Base-by-base conservation (phyloP, 2,329 filamentous ascomycete species). In the Diaporthe humulicola region DNA sequence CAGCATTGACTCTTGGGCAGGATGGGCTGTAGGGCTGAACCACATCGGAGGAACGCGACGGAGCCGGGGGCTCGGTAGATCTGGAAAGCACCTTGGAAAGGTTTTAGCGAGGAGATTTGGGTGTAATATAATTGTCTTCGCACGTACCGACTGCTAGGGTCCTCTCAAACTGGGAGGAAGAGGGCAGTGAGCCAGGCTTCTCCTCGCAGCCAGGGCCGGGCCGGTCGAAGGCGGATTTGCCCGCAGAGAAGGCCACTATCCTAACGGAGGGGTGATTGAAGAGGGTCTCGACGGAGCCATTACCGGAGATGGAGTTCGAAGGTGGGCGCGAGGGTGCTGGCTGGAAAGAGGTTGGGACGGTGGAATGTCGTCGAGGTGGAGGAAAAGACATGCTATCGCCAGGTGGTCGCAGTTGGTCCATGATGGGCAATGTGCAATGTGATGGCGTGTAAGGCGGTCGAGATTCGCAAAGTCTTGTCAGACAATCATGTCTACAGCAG, bases 1-100 rank as follows among this genome's bases (percentile, higher is more conserved):
- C 96, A 98, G 81, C 94, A 97, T 83, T 98, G 95, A 74, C 95
- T 97, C 82, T 95, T 95, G 33, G 94, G 95, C 70, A 98, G 86
- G 76, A 98, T 97, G 15, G 96, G 94, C 79, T 97, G 94, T 25
- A 98, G 88, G 22, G 96, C 93, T 73, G 91, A 92, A 75, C 94
- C 94, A 77, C 95, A 98, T 83, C 94, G 96, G 14, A 98, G 88
- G 80, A 98, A 98, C 17, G 95, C 94, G 22, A 97, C 94, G 14
- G 95, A 95, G 28, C 95, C 94, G 10, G 94, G 94, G 45, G 97
- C 93, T 79, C 94, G 93, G 82, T 98, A 98, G 77, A 98, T 95
- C 77, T 93, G 90, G 75, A 98, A 89, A 1, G 92, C 90, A 57
- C 69, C 71, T 50, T 17, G n/a, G 36, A 30, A 30, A 6, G 15